Evolutionary conservation across 2,329 filamentous ascomycete genomes (phyloP).

Genomic region (Xylariaceae sp.): DNA sequence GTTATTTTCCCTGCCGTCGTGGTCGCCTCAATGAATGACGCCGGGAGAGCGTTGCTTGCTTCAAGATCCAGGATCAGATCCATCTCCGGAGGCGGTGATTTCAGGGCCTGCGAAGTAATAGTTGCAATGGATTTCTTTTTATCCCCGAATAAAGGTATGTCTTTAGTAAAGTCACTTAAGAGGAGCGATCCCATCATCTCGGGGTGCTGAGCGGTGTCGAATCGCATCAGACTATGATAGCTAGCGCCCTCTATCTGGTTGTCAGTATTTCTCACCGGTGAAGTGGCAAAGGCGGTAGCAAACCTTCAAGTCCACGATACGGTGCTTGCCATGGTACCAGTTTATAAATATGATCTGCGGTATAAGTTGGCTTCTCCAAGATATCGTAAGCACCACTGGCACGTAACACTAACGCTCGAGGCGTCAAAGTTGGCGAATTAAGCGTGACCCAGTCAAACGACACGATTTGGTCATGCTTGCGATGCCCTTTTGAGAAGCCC

Average conservation of each 20-base stretch:
- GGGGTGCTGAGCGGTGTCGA: conserved; percentile 51
- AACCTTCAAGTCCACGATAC: conserved; percentile 54
- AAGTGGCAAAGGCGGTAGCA: conserved; percentile 1
- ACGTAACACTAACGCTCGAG: conserved; percentile 56
- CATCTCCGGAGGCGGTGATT: conserved; percentile 34
- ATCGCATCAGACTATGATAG: conserved; percentile 55
- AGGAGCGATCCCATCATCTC: conserved; percentile 53
- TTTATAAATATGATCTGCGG: conserved; percentile 55
- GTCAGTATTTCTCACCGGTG: conserved; percentile 26
- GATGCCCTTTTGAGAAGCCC: conserved; percentile 47
- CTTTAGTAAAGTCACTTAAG: conserved; percentile 49
- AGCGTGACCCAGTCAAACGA: conserved; percentile 66
- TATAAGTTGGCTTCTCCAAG: conserved; percentile 56
- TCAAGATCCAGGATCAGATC: conserved; percentile 37
- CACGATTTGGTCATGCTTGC: conserved; percentile 58
- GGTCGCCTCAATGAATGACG: conserved; percentile 39
- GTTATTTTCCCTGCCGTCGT: conserved; percentile 49
- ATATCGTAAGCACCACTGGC: conserved; percentile 60
- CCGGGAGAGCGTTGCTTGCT: conserved; percentile 37
- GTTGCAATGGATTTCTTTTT: conserved; percentile 42
- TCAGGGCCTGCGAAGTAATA: conserved; percentile 41
- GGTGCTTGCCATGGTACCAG: conserved; percentile 59
- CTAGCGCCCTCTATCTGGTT: conserved; percentile 41
- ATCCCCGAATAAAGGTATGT: conserved; percentile 55
- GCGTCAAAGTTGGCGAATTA: conserved; percentile 50